phyloP scores from a whole-genome alignment of 176 grass and related monocot species.

The Panicum miliaceum region DNA sequence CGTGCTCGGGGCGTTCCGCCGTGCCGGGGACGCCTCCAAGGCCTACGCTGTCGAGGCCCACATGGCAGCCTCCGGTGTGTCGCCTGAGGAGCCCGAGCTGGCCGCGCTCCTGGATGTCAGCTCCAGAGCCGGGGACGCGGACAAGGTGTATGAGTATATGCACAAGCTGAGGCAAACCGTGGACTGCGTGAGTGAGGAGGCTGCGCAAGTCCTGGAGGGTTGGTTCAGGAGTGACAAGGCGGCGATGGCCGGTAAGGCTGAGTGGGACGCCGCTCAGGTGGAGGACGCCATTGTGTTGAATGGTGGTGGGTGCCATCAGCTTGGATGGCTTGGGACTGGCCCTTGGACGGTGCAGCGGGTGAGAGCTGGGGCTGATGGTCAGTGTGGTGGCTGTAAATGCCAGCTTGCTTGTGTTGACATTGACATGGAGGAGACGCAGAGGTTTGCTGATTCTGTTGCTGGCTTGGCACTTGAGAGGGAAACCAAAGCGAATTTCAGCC shows the following conservation, averaged over 20 bases:
- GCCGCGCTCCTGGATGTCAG: constrained; percentile 64
- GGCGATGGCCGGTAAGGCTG: background rate
- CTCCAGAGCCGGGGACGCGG: constrained; percentile 40
- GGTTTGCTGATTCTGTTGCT: constrained; percentile 77
- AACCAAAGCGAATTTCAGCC: constrained; percentile 74
- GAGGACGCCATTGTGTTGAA: constrained; percentile 60
- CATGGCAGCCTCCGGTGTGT: constrained; percentile 59
- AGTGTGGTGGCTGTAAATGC: constrained; percentile 50
- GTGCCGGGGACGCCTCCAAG: constrained; percentile 52
- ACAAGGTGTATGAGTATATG: constrained; percentile 83
- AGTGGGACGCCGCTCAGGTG: constrained; percentile 40
- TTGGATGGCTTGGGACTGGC: constrained; percentile 65
- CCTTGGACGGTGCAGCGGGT: constrained; percentile 61
- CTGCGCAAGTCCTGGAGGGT: constrained; percentile 43
- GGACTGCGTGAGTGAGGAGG: constrained; percentile 41
- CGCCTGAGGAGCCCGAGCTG: constrained; percentile 73
- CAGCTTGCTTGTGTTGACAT: constrained; percentile 69
- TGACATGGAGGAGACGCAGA: constrained; percentile 46
- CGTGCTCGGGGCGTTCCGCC: constrained; percentile 63
- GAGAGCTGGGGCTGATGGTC: constrained; percentile 37
- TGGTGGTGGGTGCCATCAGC: constrained; percentile 73
- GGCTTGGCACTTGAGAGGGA: constrained; percentile 82
- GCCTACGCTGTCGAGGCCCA: constrained; percentile 68
- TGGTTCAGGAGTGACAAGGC: constrained; percentile 65
- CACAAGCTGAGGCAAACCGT: constrained; percentile 63